Evolutionary conservation across 768 basidiomycete genomes (phyloP), one percentile per base, ranked within the genome.

Genomic region (Cystofilobasidium macerans): DNA sequence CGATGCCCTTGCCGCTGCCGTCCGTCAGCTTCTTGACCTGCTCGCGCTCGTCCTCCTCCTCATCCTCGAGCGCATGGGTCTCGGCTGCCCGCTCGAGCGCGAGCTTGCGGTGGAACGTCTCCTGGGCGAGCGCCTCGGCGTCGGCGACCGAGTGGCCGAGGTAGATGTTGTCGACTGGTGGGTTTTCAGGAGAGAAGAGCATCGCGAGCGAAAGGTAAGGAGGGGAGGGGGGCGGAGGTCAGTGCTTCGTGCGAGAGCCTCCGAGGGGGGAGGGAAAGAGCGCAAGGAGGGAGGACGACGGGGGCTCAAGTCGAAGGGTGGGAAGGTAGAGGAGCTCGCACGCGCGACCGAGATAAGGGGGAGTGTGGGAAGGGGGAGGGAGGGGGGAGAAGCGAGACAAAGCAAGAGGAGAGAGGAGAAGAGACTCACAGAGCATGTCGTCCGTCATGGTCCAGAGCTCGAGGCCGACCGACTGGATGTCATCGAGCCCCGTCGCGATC

Each of bases 371-470:
- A 58, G 12, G 35, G 6, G 56, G 24, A 8, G 56, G 42, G 36
- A 26, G 26, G 16, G n/a, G 24, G 13, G 43, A 61, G 1, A 2
- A 61, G 32, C 3, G 18, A 47, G 30, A 13, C 42, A 61, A 9
- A 26, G 59, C 43, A n/a, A 43, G 9, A 30, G 22, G 24, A 14
- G 16, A 32, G 33, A 3, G 24, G 3, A 42, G 0, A 20, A 65
- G 65, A 80, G 90, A 92, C 78, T 89, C 85, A 76, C 92, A 93
- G 71, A 92, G 81, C 71, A 92, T 92, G 74, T 89, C 86, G 70
- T 78, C 77, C 26, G 93, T 94, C 95, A 98, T 99, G 54, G 94
- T 94, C 95, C 95, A 99, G 72, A 98, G 85, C 78, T 99, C 95
- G 71, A 98, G 93, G 73, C 93, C 93, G 69, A 95, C 83, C 78